These are phyloP conservation scores for Candida yuanshanica DNA, from an alignment of 805 yeast genomes.

Conservation along the genomic window DNA sequence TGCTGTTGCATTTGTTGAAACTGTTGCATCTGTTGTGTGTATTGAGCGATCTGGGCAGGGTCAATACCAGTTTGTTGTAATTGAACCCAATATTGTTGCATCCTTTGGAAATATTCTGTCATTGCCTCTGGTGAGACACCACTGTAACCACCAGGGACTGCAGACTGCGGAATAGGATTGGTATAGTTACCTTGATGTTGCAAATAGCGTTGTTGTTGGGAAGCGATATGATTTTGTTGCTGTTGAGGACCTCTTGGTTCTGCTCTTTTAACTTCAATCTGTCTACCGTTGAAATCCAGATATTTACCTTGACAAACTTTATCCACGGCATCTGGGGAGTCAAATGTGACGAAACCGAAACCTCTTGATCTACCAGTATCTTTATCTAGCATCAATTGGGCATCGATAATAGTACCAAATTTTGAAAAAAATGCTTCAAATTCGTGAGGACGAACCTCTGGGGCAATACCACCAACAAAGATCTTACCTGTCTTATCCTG, in stretches of 20 bases:
- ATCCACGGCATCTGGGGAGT: conserved; percentile 91
- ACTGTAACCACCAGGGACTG: conserved; percentile 16
- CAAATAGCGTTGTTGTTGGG: conserved; percentile 22
- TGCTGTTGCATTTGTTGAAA: conserved; percentile 4
- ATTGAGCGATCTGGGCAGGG: conserved; percentile 29
- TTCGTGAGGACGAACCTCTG: conserved; percentile 87
- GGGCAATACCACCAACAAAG: conserved; percentile 95
- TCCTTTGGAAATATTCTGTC: conserved; percentile 58
- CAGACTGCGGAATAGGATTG: conserved; percentile 4
- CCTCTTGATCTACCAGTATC: conserved; percentile 97
- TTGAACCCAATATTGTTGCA: conserved; percentile 61
- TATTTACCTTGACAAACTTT: conserved; percentile 77
- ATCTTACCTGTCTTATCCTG: conserved; percentile 96
- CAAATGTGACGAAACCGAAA: conserved; percentile 94
- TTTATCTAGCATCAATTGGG: conserved; percentile 94
- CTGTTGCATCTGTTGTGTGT: conserved; percentile 22
- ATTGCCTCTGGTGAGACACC: conserved; percentile 44
- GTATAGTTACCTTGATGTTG: conserved; percentile 19
- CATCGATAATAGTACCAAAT: conserved; percentile 89
- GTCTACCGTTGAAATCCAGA: conserved; percentile 78
- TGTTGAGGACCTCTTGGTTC: conserved; percentile 73
- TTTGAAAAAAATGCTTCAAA: conserved; percentile 81
- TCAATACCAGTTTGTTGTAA: conserved; percentile 33
- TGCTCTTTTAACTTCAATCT: conserved; percentile 79
- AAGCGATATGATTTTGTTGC: conserved; percentile 30